Evolutionary conservation across 1,284 basidiomycete species (phyloP), one percentile per base, ranked within the genome.

Genomic region (Moniliella sp.): DNA sequence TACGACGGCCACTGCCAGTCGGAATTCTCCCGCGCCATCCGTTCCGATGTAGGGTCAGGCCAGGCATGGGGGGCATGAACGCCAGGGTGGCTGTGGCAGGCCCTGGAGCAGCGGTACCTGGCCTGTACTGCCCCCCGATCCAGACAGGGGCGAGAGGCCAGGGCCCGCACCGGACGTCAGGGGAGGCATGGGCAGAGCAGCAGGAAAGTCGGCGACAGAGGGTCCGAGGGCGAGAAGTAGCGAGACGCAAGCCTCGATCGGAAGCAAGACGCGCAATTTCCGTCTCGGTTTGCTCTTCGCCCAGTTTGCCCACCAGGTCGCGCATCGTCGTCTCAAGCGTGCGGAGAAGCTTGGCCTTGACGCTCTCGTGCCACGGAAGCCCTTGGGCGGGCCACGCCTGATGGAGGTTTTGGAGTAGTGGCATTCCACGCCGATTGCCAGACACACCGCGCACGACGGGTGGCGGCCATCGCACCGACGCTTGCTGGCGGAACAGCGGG

Each of bases 381-480:
- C 50, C 33, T 53, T 53, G 13, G 48, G 48, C 0, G 50, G 50
- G 11, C 50, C 50, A 7, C 50, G 37, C 30, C 47, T 48, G 32
- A 48, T 37, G 2, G 45, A 42, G 8, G 41, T 43, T 27, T 40
- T 40, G 17, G 46, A 45, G 37, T 53, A 53, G 8, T 43, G 46
- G 44, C 50, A 53, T 1, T 42, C 39, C 3, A 45, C 47, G 23
- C 48, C 46, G 1, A 53, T 32, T 2, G 47, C 48, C n/a, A 37
- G 36, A 26, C 50, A 53, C 5, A 53, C 50, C 2, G 46, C 46
- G 40, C 50, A 53, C 16, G 43, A 34, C 7, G 50, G 50, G 15
- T 48, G 30, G 11, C 30, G 36, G 16, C 50, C 50, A 23, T 53
- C 50, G 35, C 50, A 53, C 27, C 48, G 32, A 11, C 50, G 40